Conservation (phyloP, 768 basidiomycete genomes). For the Amanita exitialis region DNA sequence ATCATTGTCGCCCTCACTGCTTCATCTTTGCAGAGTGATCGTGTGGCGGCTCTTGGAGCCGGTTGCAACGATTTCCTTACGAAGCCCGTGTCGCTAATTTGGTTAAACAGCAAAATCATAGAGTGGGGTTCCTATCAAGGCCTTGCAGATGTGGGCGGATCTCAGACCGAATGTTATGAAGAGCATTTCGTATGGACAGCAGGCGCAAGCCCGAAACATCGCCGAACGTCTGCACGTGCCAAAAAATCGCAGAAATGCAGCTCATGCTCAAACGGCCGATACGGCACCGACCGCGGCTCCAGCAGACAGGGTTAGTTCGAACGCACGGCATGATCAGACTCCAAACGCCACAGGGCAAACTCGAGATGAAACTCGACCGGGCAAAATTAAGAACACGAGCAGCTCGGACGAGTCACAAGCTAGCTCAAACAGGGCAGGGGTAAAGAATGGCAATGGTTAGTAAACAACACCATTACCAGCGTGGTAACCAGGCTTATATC, state of each 20-base stretch:
- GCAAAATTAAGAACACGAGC: not conserved
- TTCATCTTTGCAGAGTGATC: slow-evolving; percentile 88
- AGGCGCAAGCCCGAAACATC: slow-evolving; percentile 29
- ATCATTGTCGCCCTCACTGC: slow-evolving; percentile 99
- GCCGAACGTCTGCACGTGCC: slow-evolving; percentile 39
- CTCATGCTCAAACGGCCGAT: slow-evolving; percentile 5
- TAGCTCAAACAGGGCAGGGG: not conserved
- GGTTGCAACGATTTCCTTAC: slow-evolving; percentile 99
- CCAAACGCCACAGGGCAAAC: not conserved
- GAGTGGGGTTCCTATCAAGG: slow-evolving; percentile 99
- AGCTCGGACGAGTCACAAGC: not conserved
- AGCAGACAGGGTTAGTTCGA: not conserved
- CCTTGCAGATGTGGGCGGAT: slow-evolving; percentile 88
- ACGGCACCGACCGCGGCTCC: not conserved
- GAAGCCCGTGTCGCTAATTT: slow-evolving; percentile 89
- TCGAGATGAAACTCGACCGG: not conserved
- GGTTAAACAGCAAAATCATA: slow-evolving; percentile 97
- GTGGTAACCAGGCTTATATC: slow-evolving; percentile 1
- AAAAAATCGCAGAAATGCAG: slow-evolving; percentile 21
- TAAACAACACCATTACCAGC: not conserved
- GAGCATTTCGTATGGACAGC: slow-evolving; percentile 28
- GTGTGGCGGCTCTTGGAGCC: slow-evolving; percentile 93
- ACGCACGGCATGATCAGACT: not conserved
- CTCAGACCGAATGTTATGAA: slow-evolving; percentile 47
- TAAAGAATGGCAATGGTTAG: slow-evolving; percentile 1